A percentile compares a stretch with the other conserved stretches of the same genome.
Conservation (phyloP, 768 basidiomycete genomes). For the Trametes meyenii region DNA sequence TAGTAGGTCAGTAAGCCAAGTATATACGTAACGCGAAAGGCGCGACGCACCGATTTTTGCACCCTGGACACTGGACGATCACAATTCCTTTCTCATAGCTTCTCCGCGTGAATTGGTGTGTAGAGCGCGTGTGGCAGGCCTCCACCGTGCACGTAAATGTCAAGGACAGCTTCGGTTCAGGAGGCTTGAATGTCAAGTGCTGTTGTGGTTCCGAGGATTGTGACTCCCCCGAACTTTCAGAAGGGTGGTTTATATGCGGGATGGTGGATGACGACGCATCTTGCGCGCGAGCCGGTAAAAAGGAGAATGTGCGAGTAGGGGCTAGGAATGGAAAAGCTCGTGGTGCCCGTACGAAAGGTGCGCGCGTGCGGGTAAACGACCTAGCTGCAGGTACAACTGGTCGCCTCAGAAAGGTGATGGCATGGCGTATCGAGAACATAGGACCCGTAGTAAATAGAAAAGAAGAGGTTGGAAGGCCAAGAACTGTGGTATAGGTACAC, state of each 20-base stretch:
- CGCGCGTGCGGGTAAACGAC: background rate
- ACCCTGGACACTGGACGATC: slow-evolving; percentile 87
- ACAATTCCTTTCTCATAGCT: slow-evolving; percentile 90
- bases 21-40: background rate
- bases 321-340: background rate
- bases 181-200: slow-evolving; percentile 37
- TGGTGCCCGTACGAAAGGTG: background rate
- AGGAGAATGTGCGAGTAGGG: slow-evolving; percentile 5
- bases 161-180: slow-evolving; percentile 69
- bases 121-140: slow-evolving; percentile 75
- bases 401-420: slow-evolving; percentile 7
- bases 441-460: too few relatives aligned
- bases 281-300: slow-evolving; percentile 1
- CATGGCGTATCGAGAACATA: slow-evolving; percentile 11
- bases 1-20: slow-evolving; percentile 34
- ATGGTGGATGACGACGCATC: background rate
- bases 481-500: background rate
- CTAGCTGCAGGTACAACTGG: background rate
- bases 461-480: background rate
- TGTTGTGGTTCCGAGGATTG: slow-evolving; percentile 12
- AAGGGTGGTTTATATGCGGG: background rate
- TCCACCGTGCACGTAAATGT: slow-evolving; percentile 87
- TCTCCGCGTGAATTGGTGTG: slow-evolving; percentile 84
- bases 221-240: background rate
- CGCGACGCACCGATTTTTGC: slow-evolving; percentile 74